Base-by-base conservation (phyloP, 2,329 filamentous ascomycete genomes). In the Immersiporthe knoxdaviesiana region DNA sequence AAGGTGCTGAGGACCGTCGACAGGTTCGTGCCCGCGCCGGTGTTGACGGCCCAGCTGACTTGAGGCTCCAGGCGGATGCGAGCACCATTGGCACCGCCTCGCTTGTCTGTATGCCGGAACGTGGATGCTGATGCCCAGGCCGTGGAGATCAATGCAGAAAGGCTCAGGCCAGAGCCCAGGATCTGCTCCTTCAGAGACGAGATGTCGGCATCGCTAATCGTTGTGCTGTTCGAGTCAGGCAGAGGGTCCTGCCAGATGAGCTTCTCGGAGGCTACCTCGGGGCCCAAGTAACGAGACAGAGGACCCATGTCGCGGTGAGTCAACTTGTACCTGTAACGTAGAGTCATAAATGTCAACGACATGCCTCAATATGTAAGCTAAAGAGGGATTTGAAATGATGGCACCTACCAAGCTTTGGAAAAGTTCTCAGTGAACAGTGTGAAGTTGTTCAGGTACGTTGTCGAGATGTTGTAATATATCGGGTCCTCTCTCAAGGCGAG, bases 221-320 rank as follows among this genome's bases (percentile, higher is more conserved):
- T 72, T 4, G 85, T 81, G 75, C 89, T 84, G 78, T 88, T 80
- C 7, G 84, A 79, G 6, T 84, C 78, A 32, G 92, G 91, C 63
- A 94, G 79, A 16, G 90, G 90, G 76, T 94, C 92, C 76, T 94
- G 90, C 92, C 92, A 94, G 75, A 88, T 76, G n/a, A 91, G 83
- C 16, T 84, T 82, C 83, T 94, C 90, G 66, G 84, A 82, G 62
- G 92, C 91, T 24, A 92, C 83, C 79, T 94, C 92, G 1, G 92
- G 91, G 39, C 92, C 92, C 61, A 93, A 76, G 84, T 91, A 94
- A 77, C 90, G 90, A 32, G 85, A 77, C 66, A 87, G 83, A 58
- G 92, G 92, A 21, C 92, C 92, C 81, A 94, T 87, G 78, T 94
- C 92, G 81, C 92, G 91, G 82, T 94, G 92, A 44, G 91, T 84